A percentile compares a stretch with the other conserved stretches of the same genome.
Evolutionary conservation across 805 yeast species (phyloP).

Genomic region (Saccharomycopsis guyanensis): DNA sequence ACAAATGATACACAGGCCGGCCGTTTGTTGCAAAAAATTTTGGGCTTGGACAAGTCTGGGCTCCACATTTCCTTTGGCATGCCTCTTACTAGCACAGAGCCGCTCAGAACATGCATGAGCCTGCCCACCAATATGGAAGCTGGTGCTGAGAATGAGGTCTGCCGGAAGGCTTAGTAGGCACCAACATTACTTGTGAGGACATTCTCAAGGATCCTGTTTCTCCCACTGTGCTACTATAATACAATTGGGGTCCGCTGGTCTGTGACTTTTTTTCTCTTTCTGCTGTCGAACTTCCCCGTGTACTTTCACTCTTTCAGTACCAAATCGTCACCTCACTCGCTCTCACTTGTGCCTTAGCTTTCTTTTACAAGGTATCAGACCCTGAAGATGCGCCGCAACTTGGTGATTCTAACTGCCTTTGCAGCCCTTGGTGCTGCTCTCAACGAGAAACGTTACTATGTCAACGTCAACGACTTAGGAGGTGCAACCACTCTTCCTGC

Average conservation of each 20-base stretch:
- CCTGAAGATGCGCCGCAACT: neutral
- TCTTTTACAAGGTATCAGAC: no score
- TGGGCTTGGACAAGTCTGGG: no score
- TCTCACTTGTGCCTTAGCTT: neutral
- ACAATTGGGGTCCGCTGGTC: no score
- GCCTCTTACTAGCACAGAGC: no score
- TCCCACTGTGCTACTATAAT: neutral
- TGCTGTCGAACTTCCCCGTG: no score
- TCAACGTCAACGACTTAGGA: conserved; percentile 17
- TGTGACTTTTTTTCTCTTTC: no score
- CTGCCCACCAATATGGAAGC: neutral
- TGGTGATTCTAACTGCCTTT: neutral
- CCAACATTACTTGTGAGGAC: neutral
- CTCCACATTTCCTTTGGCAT: no score
- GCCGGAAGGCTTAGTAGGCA: neutral
- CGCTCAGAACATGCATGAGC: neutral
- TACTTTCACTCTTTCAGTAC: no score
- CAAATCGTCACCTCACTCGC: neutral
- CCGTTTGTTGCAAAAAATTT: no score
- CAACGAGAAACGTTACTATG: conserved; percentile 16
- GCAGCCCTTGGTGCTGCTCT: conserved; percentile 1
- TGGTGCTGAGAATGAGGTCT: neutral
- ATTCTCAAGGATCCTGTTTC: neutral
- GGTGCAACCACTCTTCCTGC: conserved; percentile 19
- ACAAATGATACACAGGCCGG: no score